Conservation (phyloP, 75 land plant genomes). For the Chamaecyparis obtusa region DNA sequence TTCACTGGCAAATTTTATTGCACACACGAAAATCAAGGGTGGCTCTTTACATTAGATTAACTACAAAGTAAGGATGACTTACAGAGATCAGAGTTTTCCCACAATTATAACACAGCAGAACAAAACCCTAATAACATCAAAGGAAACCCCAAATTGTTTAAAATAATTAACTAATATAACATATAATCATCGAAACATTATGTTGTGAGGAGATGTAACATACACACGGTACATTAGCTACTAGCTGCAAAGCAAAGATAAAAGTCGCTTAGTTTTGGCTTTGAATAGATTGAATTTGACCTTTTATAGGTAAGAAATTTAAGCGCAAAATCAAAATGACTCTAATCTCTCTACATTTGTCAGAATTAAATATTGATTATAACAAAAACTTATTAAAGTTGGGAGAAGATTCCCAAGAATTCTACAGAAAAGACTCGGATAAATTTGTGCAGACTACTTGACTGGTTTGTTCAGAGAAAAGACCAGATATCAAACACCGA, state of each 20-base stretch:
- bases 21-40: too few species aligned
- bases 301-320: neutral
- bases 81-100: too few species aligned
- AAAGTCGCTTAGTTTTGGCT: neutral
- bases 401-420: neutral
- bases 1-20: too few species aligned
- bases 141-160: too few species aligned
- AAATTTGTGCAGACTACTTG: neutral
- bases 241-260: neutral
- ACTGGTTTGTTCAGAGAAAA: neutral
- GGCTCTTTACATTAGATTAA: too few species aligned
- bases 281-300: neutral
- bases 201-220: neutral
- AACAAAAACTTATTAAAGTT: neutral
- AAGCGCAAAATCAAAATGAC: neutral
- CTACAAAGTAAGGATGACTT: too few species aligned
- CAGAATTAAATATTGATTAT: neutral
- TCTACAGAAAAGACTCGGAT: neutral
- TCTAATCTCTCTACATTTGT: neutral
- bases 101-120: too few species aligned
- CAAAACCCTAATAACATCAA: too few species aligned
- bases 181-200: neutral
- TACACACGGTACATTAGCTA: neutral
- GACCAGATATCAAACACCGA: neutral
- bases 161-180: neutral